Evolutionary conservation across 2,329 filamentous ascomycete species (phyloP).

Genomic region (Botrytis squamosa): DNA sequence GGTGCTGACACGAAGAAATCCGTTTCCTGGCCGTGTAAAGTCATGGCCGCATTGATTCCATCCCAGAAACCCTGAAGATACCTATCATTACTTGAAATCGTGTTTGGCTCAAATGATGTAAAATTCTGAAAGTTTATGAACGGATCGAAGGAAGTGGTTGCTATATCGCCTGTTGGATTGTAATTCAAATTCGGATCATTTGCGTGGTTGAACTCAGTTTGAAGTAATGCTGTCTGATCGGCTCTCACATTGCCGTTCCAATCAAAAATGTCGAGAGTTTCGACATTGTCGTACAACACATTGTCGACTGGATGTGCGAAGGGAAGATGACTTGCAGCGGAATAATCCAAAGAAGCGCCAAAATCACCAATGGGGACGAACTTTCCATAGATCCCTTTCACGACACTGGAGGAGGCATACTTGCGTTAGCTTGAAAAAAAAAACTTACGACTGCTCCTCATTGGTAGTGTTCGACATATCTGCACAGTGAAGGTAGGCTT

Average conservation of each 20-base stretch:
- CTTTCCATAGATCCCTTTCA: too few species aligned
- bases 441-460: neutral
- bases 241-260: neutral
- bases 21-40: neutral
- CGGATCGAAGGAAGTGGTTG: neutral
- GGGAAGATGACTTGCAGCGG: too few species aligned
- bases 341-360: too few species aligned
- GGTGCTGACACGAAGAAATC: neutral
- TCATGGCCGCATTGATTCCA: neutral
- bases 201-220: neutral
- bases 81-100: neutral
- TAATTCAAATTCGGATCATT: neutral
- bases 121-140: neutral
- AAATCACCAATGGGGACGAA: too few species aligned
- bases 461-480: neutral
- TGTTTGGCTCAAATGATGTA: neutral
- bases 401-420: neutral
- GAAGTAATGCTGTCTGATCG: neutral
- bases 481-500: neutral
- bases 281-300: neutral
- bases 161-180: neutral
- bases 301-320: fast-evolving
- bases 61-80: neutral
- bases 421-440: neutral
- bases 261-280: neutral